Conservation (phyloP, 23 red algal species). For the Gracilaria gracilis region DNA sequence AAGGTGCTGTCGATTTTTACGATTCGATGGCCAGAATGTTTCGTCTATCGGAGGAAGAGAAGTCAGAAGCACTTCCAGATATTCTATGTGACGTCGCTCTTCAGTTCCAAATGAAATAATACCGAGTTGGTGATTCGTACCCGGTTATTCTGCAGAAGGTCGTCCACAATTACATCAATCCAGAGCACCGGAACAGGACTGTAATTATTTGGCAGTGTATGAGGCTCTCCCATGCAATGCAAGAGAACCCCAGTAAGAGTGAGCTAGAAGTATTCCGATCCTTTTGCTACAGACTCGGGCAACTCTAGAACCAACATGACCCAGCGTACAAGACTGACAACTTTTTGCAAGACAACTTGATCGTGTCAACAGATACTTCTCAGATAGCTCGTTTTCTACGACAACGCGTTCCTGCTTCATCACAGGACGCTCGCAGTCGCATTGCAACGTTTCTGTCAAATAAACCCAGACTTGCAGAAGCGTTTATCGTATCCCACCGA, state of each 20-base stretch:
- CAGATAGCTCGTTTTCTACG: slow-evolving; percentile 22
- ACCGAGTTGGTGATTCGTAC: too few relatives aligned
- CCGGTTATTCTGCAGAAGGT: too few relatives aligned
- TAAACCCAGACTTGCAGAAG: slow-evolving; percentile 15
- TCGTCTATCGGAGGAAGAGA: background rate
- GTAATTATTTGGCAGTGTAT: background rate
- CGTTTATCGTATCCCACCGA: background rate
- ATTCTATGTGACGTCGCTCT: too few relatives aligned
- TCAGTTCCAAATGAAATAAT: too few relatives aligned
- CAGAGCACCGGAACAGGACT: background rate
- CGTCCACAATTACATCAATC: background rate
- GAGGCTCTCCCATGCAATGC: too few relatives aligned
- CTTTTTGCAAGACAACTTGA: too few relatives aligned
- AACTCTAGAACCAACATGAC: slow-evolving; percentile 8
- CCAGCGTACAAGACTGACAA: slow-evolving; percentile 9
- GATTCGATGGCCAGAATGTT: background rate
- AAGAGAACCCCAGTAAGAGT: too few relatives aligned
- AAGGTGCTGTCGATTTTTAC: background rate
- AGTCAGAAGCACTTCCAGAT: too few relatives aligned
- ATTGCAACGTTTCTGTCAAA: slow-evolving; percentile 44
- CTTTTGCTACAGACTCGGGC: background rate
- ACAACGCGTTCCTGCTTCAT: slow-evolving; percentile 1
- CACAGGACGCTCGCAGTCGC: too few relatives aligned
- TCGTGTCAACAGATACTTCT: too few relatives aligned
- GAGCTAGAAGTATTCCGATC: too few relatives aligned